Percentiles rank a stretch among this genome's conserved stretches.
Conservation (phyloP, 2,329 filamentous ascomycete genomes). For the Thyridium curvatum region DNA sequence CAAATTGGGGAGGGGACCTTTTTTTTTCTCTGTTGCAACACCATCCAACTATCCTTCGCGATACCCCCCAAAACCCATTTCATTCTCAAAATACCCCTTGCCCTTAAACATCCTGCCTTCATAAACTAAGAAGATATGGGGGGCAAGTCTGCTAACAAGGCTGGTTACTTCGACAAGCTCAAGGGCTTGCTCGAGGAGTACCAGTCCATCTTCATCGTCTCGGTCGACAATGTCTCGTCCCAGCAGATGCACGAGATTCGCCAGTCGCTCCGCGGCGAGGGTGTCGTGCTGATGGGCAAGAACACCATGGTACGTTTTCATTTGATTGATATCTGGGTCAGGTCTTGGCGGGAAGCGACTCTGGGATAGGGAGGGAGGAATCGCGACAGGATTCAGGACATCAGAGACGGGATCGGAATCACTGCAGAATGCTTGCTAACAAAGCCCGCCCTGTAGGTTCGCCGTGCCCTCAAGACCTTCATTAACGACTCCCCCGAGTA, state of each 20-base stretch:
- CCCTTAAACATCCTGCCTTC: conserved; percentile 99
- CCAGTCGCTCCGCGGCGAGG: conserved; percentile 80
- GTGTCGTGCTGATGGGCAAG: conserved; percentile 98
- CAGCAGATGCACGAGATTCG: conserved; percentile 99
- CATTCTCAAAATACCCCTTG: conserved; percentile 32
- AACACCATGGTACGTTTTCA: conserved; percentile 88
- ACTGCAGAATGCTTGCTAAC: conserved; percentile 1
- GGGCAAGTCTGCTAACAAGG: conserved; percentile 93
- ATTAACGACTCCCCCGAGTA: conserved; percentile 87
- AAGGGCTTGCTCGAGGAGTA: conserved; percentile 95
- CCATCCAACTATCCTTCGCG: too few relatives aligned
- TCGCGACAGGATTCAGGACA: too few relatives aligned
- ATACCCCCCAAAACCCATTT: conserved; percentile 1
- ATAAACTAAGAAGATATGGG: conserved; percentile 92
- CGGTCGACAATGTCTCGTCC: conserved; percentile 98
- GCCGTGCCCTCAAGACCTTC: conserved; percentile 96
- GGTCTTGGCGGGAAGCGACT: too few relatives aligned
- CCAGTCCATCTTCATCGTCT: conserved; percentile 95
- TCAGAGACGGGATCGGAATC: background rate
- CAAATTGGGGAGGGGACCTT: background rate
- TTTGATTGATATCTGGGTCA: too few relatives aligned
- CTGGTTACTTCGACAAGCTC: conserved; percentile 99
- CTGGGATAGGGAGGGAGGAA: too few relatives aligned
- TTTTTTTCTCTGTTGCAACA: too few relatives aligned
- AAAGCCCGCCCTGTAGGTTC: conserved; percentile 52